Evolutionary conservation across 2,329 filamentous ascomycete genomes (phyloP).

Genomic region (Chaetomium strumarium): DNA sequence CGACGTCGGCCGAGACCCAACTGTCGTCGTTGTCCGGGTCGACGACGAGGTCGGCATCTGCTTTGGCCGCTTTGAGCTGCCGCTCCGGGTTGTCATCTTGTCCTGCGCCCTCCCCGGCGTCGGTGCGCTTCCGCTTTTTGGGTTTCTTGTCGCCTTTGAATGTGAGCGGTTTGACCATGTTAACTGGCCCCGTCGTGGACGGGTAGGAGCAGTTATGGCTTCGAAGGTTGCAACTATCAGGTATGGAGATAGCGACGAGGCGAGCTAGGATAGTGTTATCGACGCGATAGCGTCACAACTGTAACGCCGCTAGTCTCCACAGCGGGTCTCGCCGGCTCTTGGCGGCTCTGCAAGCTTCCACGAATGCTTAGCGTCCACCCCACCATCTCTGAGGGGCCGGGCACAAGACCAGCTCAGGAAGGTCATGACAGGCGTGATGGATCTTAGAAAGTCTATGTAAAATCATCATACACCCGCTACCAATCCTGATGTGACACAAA

Average conservation of each 20-base stretch:
- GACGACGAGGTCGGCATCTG: slow-evolving; percentile 33
- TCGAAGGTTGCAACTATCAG: background rate
- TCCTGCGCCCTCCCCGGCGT: slow-evolving; percentile 45
- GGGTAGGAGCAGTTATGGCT: background rate
- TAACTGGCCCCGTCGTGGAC: background rate
- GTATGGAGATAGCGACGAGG: background rate
- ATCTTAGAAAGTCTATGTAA: background rate
- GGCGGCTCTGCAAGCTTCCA: background rate
- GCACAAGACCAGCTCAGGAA: background rate
- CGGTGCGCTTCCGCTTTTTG: slow-evolving; percentile 80
- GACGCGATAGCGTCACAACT: background rate
- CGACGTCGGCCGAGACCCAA: slow-evolving; percentile 80
- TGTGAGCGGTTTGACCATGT: slow-evolving; percentile 79
- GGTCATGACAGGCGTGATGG: background rate
- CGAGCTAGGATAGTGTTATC: background rate
- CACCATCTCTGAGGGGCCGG: slow-evolving; percentile 13
- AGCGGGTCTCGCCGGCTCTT: background rate
- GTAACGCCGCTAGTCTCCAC: background rate
- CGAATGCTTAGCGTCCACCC: slow-evolving; percentile 15
- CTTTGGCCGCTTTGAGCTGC: slow-evolving; percentile 32
- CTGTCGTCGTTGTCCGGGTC: slow-evolving; percentile 63
- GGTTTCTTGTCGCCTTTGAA: slow-evolving; percentile 98
- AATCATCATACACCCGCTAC: no score
- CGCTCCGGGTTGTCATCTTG: slow-evolving; percentile 29
- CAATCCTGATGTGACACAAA: background rate